These are phyloP conservation scores for Ceratobasidium sp. DNA, from an alignment of 1,284 basidiomycete species.

Conservation along the genomic window DNA sequence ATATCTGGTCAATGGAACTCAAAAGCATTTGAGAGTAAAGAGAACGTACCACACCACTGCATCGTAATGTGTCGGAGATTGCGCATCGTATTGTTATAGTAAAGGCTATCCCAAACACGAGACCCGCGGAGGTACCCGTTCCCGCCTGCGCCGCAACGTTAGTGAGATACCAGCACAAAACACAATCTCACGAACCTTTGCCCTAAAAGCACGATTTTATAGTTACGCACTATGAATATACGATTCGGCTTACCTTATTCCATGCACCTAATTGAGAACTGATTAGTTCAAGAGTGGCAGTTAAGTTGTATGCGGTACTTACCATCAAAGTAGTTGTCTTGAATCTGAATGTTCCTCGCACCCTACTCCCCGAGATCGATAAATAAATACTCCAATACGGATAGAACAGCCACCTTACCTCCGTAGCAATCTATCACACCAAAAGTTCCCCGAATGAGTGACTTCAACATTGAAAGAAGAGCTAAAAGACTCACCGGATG, in stretches of 20 bases:
- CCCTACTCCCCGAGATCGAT: neutral
- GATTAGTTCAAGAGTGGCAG: neutral
- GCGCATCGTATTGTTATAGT: constrained; percentile 45
- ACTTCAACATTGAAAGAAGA: neutral
- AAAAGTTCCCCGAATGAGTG: neutral
- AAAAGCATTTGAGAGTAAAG: too few species aligned
- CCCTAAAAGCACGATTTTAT: constrained; percentile 4
- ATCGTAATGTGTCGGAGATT: constrained; percentile 43
- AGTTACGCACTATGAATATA: neutral
- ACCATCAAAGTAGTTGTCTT: constrained; percentile 48
- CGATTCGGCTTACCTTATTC: constrained; percentile 41
- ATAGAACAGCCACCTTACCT: neutral
- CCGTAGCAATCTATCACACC: constrained; percentile 40
- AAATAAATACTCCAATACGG: neutral
- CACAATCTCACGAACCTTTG: constrained; percentile 4
- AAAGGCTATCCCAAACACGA: constrained; percentile 45
- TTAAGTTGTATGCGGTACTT: neutral
- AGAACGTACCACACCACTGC: constrained; percentile 44
- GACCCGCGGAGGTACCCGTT: constrained; percentile 46
- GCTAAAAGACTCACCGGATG: constrained; percentile 34
- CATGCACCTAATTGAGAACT: constrained; percentile 34
- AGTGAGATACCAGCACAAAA: neutral
- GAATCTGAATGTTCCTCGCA: constrained; percentile 44
- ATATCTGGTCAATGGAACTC: too few species aligned
- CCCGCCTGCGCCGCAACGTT: constrained; percentile 13